These are phyloP conservation scores for Pyrus betulifolia DNA, from an alignment of 306 rosid genomes.

Conservation along the genomic window DNA sequence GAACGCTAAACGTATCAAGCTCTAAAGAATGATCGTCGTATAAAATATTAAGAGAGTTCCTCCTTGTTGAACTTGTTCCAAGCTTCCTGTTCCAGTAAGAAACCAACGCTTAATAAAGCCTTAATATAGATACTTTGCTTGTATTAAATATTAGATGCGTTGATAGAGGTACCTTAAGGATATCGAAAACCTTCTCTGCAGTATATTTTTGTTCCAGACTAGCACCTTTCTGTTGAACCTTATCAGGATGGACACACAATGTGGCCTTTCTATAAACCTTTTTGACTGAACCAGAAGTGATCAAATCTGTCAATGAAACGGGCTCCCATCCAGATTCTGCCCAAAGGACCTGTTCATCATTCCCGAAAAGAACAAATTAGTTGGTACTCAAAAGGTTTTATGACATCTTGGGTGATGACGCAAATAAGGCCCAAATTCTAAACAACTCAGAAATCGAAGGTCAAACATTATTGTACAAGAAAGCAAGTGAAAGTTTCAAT, in stretches of 20 bases:
- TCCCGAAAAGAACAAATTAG: constrained; percentile 19
- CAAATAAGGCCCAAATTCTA: not conserved
- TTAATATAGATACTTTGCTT: not conserved
- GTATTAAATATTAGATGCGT: not conserved
- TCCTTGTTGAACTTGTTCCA: constrained; percentile 71
- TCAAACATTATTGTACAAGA: not conserved
- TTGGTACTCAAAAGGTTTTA: not conserved
- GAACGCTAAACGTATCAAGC: not conserved
- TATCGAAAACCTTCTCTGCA: constrained; percentile 90
- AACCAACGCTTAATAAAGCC: not conserved
- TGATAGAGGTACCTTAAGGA: constrained; percentile 53
- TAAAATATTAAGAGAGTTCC: constrained; percentile 50
- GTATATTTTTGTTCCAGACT: constrained; percentile 62
- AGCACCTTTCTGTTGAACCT: constrained; percentile 91
- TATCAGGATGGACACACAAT: constrained; percentile 78
- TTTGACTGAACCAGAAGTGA: constrained; percentile 68
- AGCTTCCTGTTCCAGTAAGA: constrained; percentile 64
- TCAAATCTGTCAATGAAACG: constrained; percentile 68
- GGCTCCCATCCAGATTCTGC: constrained; percentile 79
- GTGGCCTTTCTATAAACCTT: constrained; percentile 73
- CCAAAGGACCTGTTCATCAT: constrained; percentile 65
- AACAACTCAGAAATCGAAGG: not conserved
- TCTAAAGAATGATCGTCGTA: not conserved
- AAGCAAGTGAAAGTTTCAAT: not conserved
- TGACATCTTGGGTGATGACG: not conserved